Conservation (phyloP, 2,329 filamentous ascomycete genomes). For the Alternaria ethzedia region DNA sequence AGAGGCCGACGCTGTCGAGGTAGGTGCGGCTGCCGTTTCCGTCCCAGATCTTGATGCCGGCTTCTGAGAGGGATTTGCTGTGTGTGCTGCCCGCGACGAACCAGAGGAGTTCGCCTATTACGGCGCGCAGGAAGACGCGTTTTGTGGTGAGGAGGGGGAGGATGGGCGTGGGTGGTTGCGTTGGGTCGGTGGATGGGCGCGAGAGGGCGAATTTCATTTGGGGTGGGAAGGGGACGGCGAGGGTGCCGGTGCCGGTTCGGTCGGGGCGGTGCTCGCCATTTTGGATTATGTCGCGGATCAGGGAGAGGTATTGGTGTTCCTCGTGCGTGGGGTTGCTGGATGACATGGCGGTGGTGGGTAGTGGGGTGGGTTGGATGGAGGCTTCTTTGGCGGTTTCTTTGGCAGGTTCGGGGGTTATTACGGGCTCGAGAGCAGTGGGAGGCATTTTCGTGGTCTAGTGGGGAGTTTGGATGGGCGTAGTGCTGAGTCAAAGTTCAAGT, state of each 20-base stretch:
- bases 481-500: neutral
- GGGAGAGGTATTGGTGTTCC: constrained; percentile 90
- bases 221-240: constrained; percentile 84
- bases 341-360: constrained; percentile 9
- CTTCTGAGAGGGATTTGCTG: constrained; percentile 74
- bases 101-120: constrained; percentile 94
- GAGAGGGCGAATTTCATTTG: constrained; percentile 88
- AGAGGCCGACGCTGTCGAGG: constrained; percentile 83
- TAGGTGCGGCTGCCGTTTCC: constrained; percentile 92
- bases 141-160: constrained; percentile 97
- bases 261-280: constrained; percentile 89
- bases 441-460: constrained; percentile 27
- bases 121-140: constrained; percentile 89
- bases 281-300: constrained; percentile 83
- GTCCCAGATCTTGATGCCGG: constrained; percentile 97
- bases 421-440: constrained; percentile 34
- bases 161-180: constrained; percentile 61
- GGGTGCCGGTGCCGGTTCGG: constrained; percentile 90
- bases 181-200: constrained; percentile 52
- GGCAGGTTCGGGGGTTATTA: constrained; percentile 25
- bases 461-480: neutral
- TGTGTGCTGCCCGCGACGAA: constrained; percentile 88
- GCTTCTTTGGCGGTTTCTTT: constrained; percentile 26
- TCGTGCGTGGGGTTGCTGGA: constrained; percentile 64
- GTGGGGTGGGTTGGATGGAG: constrained; percentile 21